Evolutionary conservation across 2,329 filamentous ascomycete species (phyloP).

Genomic region (Diplocarpon mali): DNA sequence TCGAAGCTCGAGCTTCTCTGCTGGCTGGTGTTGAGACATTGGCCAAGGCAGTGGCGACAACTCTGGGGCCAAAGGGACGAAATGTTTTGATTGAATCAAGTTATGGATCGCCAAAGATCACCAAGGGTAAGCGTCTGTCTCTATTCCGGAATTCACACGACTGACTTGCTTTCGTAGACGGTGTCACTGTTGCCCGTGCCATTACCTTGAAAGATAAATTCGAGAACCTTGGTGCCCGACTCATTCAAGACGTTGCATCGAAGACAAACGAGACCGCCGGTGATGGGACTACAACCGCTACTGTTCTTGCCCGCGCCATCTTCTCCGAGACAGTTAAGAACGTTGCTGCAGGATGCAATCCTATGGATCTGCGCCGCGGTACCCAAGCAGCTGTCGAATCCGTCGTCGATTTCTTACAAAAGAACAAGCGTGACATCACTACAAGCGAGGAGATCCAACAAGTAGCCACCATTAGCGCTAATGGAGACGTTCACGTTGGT

Average conservation of each 20-base stretch:
- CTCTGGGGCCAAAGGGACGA: slow-evolving; percentile 92
- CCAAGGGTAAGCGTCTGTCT: slow-evolving; percentile 62
- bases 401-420: slow-evolving; percentile 86
- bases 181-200: slow-evolving; percentile 82
- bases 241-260: slow-evolving; percentile 94
- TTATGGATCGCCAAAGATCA: slow-evolving; percentile 99
- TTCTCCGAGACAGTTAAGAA: slow-evolving; percentile 99
- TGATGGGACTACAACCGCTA: slow-evolving; percentile 97
- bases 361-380: slow-evolving; percentile 95
- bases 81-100: slow-evolving; percentile 98
- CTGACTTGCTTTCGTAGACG: slow-evolving; percentile 43
- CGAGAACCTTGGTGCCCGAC: slow-evolving; percentile 94
- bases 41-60: slow-evolving; percentile 90
- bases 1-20: slow-evolving; percentile 81
- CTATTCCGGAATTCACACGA: background rate
- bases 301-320: slow-evolving; percentile 91
- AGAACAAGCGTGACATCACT: slow-evolving; percentile 96
- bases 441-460: slow-evolving; percentile 95
- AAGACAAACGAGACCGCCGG: slow-evolving; percentile 99
- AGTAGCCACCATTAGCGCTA: slow-evolving; percentile 96
- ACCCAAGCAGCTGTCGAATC: slow-evolving; percentile 94
- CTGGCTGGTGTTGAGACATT: slow-evolving; percentile 94
- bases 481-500: slow-evolving; percentile 91
- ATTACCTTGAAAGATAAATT: slow-evolving; percentile 97
- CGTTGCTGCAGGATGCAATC: slow-evolving; percentile 97